A percentile compares a stretch with the other conserved stretches of the same genome.
phyloP scores from a whole-genome alignment of 805 yeast species.

The Kodamaea kakaduensis region DNA sequence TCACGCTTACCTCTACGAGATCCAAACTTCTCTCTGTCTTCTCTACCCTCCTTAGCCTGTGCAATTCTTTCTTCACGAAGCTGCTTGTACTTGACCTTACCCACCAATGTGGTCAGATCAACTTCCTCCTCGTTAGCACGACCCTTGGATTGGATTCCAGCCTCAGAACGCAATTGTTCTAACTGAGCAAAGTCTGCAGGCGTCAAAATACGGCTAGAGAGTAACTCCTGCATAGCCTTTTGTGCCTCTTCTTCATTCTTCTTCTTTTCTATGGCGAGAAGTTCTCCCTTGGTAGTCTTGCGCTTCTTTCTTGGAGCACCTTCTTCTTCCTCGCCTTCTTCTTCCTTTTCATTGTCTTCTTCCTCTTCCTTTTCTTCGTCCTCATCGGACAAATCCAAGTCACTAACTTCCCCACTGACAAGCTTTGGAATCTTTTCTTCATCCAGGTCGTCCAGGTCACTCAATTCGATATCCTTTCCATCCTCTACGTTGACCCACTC shows the following conservation, averaged over 20 bases:
- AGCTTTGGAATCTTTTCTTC: conserved; percentile 23
- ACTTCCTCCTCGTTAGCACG: conserved; percentile 75
- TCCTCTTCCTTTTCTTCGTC: conserved; percentile 25
- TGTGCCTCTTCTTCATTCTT: conserved; percentile 24
- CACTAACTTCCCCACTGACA: conserved; percentile 5
- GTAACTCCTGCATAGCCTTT: conserved; percentile 47
- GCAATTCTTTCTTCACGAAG: conserved; percentile 88
- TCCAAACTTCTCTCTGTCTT: conserved; percentile 87
- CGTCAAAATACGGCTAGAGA: conserved; percentile 76
- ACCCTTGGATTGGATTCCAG: conserved; percentile 80
- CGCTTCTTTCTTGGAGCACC: conserved; percentile 12
- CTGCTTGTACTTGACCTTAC: conserved; percentile 78
- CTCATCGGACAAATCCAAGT: conserved; percentile 5
- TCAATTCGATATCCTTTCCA: conserved; percentile 66
- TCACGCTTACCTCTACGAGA: conserved; percentile 78
- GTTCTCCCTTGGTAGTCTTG: conserved; percentile 15
- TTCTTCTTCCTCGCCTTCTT: conserved; percentile 22
- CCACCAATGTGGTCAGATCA: conserved; percentile 72
- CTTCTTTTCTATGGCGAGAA: conserved; percentile 20
- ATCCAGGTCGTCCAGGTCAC: conserved; percentile 43
- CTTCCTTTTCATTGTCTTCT: conserved; percentile 23
- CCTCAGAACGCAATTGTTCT: conserved; percentile 79
- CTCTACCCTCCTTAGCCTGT: conserved; percentile 83
- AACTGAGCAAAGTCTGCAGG: conserved; percentile 98
- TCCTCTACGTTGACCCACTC: conserved; percentile 90